These are phyloP conservation scores for Umbelopsis isabellina DNA, from an alignment of 192 early-diverging fungal species.

Conservation along the genomic window DNA sequence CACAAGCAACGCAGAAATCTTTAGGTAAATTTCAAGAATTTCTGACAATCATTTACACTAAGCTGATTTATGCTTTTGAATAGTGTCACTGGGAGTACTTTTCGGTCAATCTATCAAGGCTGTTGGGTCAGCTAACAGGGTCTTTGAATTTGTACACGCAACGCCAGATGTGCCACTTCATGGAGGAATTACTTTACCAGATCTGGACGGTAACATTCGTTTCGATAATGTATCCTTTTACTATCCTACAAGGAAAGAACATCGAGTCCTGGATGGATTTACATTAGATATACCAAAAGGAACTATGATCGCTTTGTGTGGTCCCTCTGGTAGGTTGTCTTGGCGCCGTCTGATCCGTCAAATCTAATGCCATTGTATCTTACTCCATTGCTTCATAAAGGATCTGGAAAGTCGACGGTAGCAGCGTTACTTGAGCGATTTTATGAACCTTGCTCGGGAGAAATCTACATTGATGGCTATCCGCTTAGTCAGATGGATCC, in stretches of 20 bases:
- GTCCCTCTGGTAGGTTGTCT: constrained; percentile 67
- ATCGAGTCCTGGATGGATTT: constrained; percentile 76
- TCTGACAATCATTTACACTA: not conserved
- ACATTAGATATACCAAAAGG: constrained; percentile 72
- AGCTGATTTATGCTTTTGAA: not conserved
- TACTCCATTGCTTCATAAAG: constrained; percentile 27
- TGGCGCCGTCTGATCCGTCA: not conserved
- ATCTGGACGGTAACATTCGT: constrained; percentile 62
- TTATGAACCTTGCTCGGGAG: constrained; percentile 69
- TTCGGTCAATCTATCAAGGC: constrained; percentile 66
- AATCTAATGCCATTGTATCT: not conserved
- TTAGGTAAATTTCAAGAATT: constrained; percentile 47
- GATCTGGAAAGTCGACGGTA: constrained; percentile 76
- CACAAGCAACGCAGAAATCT: constrained; percentile 63
- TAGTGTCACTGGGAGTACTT: constrained; percentile 56
- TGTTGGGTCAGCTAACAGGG: constrained; percentile 50
- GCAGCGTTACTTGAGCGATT: constrained; percentile 75
- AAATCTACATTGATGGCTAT: constrained; percentile 67
- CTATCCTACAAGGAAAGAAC: constrained; percentile 83
- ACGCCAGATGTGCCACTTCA: constrained; percentile 43
- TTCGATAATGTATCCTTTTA: constrained; percentile 77
- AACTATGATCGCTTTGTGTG: constrained; percentile 87
- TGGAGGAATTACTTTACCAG: constrained; percentile 42
- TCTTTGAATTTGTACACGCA: constrained; percentile 55
- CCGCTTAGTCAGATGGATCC: constrained; percentile 63